Evolutionary conservation across 2,329 filamentous ascomycete species (phyloP).

Genomic region (Torrubiellomyces zombiae): DNA sequence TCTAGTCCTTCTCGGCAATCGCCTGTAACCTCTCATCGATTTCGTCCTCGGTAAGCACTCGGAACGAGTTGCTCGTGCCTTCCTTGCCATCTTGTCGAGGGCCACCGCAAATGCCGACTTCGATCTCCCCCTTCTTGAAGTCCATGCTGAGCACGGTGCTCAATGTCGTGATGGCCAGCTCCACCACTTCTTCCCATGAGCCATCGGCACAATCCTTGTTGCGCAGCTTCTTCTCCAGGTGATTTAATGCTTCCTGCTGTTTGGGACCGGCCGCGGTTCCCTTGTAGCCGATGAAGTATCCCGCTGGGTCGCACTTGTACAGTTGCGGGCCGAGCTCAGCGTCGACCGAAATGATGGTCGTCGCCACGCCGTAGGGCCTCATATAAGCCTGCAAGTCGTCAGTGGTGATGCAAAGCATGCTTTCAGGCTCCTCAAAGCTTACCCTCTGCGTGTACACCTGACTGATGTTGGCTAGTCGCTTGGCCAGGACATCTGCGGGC

Average conservation of each 20-base stretch:
- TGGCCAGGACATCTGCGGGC: conserved; percentile 92
- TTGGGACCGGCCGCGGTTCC: conserved; percentile 93
- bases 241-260: conserved; percentile 96
- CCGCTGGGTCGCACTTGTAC: conserved; percentile 96
- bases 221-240: conserved; percentile 98
- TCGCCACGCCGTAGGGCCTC: conserved; percentile 90
- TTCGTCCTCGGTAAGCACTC: conserved; percentile 86
- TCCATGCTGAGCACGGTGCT: conserved; percentile 96
- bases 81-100: conserved; percentile 69
- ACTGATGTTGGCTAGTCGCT: conserved; percentile 96
- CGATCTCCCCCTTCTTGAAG: conserved; percentile 98
- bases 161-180: conserved; percentile 86
- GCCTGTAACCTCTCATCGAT: conserved; percentile 96
- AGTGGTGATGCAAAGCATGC: neutral
- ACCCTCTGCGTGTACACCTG: conserved; percentile 98
- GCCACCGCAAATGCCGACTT: conserved; percentile 92
- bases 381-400: conserved; percentile 57
- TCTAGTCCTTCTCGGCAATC: conserved; percentile 95
- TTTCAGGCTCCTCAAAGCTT: conserved; percentile 14
- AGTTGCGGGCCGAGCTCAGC: conserved; percentile 84
- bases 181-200: conserved; percentile 92
- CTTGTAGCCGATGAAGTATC: conserved; percentile 98
- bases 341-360: conserved; percentile 87
- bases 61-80: conserved; percentile 64
- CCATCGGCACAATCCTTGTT: conserved; percentile 93